Evolutionary conservation across 1,284 basidiomycete genomes (phyloP).

Genomic region (Psilocybe mexicana): DNA sequence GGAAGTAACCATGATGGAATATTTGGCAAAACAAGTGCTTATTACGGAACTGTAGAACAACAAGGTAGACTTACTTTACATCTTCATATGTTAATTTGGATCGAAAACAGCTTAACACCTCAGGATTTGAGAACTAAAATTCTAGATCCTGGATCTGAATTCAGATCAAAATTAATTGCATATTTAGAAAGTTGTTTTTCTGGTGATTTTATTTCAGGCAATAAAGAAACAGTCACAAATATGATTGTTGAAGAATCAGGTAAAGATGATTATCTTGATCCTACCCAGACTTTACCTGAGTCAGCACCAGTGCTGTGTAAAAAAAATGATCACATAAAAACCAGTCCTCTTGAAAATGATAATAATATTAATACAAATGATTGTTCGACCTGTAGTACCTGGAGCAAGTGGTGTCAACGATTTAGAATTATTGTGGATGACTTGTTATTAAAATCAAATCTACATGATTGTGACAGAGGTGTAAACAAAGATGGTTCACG

Average conservation of each 20-base stretch:
- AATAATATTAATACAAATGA: too few relatives aligned
- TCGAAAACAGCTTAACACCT: constrained; percentile 23
- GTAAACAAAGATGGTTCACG: too few relatives aligned
- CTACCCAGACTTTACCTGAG: constrained; percentile 11
- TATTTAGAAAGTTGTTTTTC: constrained; percentile 6
- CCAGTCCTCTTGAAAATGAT: too few relatives aligned
- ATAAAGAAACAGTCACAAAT: constrained; percentile 3
- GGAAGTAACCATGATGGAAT: constrained; percentile 11
- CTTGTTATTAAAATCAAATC: constrained; percentile 20
- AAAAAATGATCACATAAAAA: too few relatives aligned
- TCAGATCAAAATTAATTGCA: constrained; percentile 20
- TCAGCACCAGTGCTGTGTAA: neutral
- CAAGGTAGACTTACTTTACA: constrained; percentile 16
- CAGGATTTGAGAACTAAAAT: constrained; percentile 30
- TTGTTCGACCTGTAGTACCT: neutral
- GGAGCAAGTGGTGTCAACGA: neutral
- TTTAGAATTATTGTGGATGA: neutral
- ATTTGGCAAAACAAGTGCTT: constrained; percentile 27
- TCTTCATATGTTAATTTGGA: constrained; percentile 33
- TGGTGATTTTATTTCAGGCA: constrained; percentile 16
- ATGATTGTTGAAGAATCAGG: too few relatives aligned
- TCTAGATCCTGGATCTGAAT: constrained; percentile 21
- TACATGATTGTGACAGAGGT: constrained; percentile 14
- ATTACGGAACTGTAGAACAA: constrained; percentile 39
- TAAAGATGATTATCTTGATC: constrained; percentile 5